A percentile compares a stretch with the other conserved stretches of the same genome.
These are phyloP conservation scores for Aaosphaeria pasadenensis DNA, from an alignment of 2,329 filamentous ascomycete species.

Conservation along the genomic window DNA sequence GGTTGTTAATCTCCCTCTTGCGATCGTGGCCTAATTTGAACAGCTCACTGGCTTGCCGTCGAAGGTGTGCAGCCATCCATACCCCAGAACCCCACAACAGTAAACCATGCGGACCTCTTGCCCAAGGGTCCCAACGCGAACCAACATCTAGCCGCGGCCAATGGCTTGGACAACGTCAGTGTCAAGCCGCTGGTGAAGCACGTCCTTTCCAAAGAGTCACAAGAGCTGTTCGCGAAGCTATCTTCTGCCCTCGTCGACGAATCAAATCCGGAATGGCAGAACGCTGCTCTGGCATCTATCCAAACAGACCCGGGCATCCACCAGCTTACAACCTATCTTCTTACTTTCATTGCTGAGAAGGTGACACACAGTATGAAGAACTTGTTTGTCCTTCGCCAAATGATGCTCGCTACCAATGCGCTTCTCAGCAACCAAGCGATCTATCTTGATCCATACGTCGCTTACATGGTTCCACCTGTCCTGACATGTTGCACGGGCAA, in stretches of 20 bases:
- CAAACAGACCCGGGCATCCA: conserved; percentile 88
- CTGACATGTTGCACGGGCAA: conserved; percentile 88
- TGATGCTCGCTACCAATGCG: conserved; percentile 86
- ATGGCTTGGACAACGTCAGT: conserved; percentile 76
- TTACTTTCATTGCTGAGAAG: conserved; percentile 93
- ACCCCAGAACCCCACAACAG: conserved; percentile 88
- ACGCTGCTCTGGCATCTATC: conserved; percentile 81
- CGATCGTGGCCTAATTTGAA: conserved; percentile 5
- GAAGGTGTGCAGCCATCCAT: conserved; percentile 97
- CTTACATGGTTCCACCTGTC: conserved; percentile 76
- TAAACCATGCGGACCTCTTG: conserved; percentile 80
- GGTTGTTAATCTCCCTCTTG: conserved; percentile 9
- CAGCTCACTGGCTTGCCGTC: conserved; percentile 95
- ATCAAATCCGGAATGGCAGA: conserved; percentile 79
- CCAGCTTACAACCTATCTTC: conserved; percentile 93
- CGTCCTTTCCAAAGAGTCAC: conserved; percentile 90
- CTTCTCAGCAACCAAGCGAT: conserved; percentile 80
- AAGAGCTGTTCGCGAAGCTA: conserved; percentile 96
- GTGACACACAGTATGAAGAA: conserved; percentile 92
- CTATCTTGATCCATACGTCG: conserved; percentile 68
- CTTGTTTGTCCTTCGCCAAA: conserved; percentile 81
- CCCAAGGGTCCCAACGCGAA: conserved; percentile 90
- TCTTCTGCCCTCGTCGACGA: conserved; percentile 86
- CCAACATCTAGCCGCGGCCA: conserved; percentile 76
- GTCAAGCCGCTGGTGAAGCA: conserved; percentile 94